phyloP scores from a whole-genome alignment of 352 stramenopile species.

The Peronospora destructor region DNA sequence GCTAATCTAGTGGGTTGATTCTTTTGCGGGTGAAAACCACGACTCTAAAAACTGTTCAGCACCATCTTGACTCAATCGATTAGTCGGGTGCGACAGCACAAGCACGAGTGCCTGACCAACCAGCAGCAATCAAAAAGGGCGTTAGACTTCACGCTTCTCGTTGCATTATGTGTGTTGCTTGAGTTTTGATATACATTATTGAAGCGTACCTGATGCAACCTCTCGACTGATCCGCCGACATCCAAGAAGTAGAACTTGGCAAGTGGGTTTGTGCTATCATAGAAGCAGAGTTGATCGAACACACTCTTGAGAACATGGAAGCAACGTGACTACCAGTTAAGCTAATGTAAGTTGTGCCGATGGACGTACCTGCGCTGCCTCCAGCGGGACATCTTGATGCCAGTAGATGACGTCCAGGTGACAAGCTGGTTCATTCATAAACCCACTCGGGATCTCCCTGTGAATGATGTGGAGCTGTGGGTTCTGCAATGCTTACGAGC shows the following conservation, averaged over 20 bases:
- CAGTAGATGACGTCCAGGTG: conserved; percentile 48
- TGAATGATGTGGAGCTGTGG: conserved; percentile 15
- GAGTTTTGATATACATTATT: conserved; percentile 22
- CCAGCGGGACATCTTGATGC: conserved; percentile 29
- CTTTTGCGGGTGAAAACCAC: conserved; percentile 27
- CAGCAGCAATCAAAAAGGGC: conserved; percentile 10
- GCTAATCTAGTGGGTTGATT: conserved; percentile 23
- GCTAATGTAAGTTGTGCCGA: not conserved
- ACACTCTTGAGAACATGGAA: conserved; percentile 16
- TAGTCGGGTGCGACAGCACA: conserved; percentile 40
- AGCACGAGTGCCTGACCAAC: conserved; percentile 40
- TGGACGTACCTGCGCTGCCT: conserved; percentile 30
- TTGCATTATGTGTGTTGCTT: not conserved
- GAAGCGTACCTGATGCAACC: conserved; percentile 47
- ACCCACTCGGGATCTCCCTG: conserved; percentile 12
- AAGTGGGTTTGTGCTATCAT: conserved; percentile 39
- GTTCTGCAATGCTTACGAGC: conserved; percentile 7
- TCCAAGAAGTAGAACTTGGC: conserved; percentile 47
- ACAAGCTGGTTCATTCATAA: conserved; percentile 27
- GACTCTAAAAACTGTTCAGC: conserved; percentile 38
- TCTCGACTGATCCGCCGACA: conserved; percentile 37
- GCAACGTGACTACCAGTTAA: not conserved
- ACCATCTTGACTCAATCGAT: conserved; percentile 41
- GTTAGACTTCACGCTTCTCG: conserved; percentile 10
- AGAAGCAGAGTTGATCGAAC: conserved; percentile 43